Base-by-base conservation (phyloP, 1,284 basidiomycete genomes). In the Sporisorium scitamineum region DNA sequence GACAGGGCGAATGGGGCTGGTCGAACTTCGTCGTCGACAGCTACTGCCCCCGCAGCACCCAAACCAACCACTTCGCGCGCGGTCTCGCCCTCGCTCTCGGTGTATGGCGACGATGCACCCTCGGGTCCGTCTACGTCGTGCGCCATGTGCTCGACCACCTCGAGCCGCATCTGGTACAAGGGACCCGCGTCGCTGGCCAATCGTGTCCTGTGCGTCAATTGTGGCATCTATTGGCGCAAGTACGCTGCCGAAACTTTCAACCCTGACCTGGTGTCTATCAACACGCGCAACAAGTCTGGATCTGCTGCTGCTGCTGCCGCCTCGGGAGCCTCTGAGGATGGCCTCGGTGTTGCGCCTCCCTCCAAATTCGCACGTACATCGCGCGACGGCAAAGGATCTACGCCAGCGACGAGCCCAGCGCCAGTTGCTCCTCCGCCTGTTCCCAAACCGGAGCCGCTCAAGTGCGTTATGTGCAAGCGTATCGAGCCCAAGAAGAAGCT, bases 191-290 rank as follows among this genome's bases (percentile, higher is more conserved):
- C 64, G 45, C 79, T 80, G 50, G 54, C 75, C 8, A 81, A 83
- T 42, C 71, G 77, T 6, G 78, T 70, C 14, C 61, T 85, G 18
- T 85, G 84, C 55, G 66, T 78, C 42, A 75, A 74, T 41, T 85
- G 84, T 54, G 84, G 84, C n/a, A 63, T 84, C 24, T 74, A 80
- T 47, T 85, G 84, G 84, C 75, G 84, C 41, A 85, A 84, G 59
- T 85, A 85, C 57, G 84, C 83, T 10, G 82, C 82, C 10, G 82
- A 84, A 45, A 71, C 76, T 14, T 77, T 70, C 41, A 78, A 72
- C 10, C 69, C 70, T 13, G 77, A 80, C 16, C 61, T 81, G 13
- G 67, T 80, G 5, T 77, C 80, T 20, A 63, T 70, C 57, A 78
- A 67, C 42, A 74, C 74, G 13, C 67, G 75, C 18, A 75, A 77